These are phyloP conservation scores for Pseudogymnoascus sp. DNA, from an alignment of 2,329 filamentous ascomycete species.

Conservation along the genomic window DNA sequence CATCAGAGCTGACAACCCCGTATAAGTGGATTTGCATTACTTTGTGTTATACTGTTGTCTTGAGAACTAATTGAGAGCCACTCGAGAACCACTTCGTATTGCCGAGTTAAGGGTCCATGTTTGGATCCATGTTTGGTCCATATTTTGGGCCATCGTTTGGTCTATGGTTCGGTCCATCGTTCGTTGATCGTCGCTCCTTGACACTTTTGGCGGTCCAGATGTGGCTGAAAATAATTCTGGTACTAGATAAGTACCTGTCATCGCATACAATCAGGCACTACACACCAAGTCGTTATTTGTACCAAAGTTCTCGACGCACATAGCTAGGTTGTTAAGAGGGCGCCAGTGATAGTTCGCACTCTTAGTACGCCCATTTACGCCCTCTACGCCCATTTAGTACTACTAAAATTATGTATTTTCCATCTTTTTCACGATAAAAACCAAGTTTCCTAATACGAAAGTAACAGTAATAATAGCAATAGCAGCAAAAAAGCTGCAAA, in stretches of 20 bases:
- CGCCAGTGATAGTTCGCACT: too few relatives aligned
- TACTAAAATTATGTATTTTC: too few relatives aligned
- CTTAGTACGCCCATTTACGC: too few relatives aligned
- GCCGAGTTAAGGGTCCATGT: background rate
- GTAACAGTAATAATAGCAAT: background rate
- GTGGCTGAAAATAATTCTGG: background rate
- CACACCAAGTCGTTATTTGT: background rate
- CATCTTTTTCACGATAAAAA: background rate
- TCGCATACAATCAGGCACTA: background rate
- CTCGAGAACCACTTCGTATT: background rate
- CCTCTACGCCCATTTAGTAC: too few relatives aligned
- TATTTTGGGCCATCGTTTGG: background rate
- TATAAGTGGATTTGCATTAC: conserved; percentile 4
- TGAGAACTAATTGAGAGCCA: too few relatives aligned
- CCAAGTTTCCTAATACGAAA: background rate
- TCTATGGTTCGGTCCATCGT: background rate
- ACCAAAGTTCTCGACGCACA: background rate
- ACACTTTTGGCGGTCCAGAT: background rate
- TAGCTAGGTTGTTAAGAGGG: background rate
- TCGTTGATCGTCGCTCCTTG: background rate
- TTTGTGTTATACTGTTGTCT: background rate
- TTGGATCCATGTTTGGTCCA: background rate
- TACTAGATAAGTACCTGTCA: background rate
- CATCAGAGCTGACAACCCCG: background rate
- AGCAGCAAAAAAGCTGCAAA: background rate